Evolutionary conservation across 23 red algal species (phyloP), one percentile per base, ranked within the genome.

Genomic region (Gracilaria gracilis): DNA sequence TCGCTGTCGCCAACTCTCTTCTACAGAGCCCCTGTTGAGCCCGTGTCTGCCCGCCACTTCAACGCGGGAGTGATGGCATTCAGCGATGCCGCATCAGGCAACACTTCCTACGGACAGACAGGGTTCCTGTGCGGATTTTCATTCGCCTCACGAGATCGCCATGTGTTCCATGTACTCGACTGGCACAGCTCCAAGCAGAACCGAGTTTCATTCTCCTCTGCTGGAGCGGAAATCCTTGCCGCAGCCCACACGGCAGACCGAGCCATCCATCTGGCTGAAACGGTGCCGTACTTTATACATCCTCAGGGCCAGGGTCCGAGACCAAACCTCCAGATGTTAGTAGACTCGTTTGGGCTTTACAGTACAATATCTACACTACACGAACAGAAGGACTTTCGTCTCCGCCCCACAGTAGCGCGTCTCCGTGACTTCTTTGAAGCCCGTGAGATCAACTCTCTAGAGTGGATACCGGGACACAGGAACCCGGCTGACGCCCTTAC

Each of bases 141-240:
- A 25, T 53, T 17, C 20, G 29, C 1, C 0, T 5, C 59, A 58
- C 31, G 58, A 14, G 9, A 16, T 0, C 11, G 6, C 33, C 12
- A 0, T 44, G 24, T 84, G 20, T n/a, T n/a, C 58, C 61, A 84
- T 47, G 12, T 61, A 14, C 15, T 84, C 9, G 81, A 67, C 39
- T 84, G 81, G 81, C 54, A 66, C 59, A 67, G 57, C 14, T 62
- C 33, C 4, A 70, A 67, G 37, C 81, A 66, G 27, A 39, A 31
- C 37, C 58, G 81, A 38, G 57, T 84, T 24, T 84, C 48, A 14
- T 83, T 83, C 80, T 83, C 80, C 16, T 67, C 36, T 9, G 61
- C 61, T n/a, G 80, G 50, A 1, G 51, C 57, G 15, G 57, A 66
- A 4, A 83, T 83, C 44, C 80, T 61, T 59, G 48, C 55, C 15